phyloP scores from a whole-genome alignment of 2,329 filamentous ascomycete species.

The Cercospora sp. region DNA sequence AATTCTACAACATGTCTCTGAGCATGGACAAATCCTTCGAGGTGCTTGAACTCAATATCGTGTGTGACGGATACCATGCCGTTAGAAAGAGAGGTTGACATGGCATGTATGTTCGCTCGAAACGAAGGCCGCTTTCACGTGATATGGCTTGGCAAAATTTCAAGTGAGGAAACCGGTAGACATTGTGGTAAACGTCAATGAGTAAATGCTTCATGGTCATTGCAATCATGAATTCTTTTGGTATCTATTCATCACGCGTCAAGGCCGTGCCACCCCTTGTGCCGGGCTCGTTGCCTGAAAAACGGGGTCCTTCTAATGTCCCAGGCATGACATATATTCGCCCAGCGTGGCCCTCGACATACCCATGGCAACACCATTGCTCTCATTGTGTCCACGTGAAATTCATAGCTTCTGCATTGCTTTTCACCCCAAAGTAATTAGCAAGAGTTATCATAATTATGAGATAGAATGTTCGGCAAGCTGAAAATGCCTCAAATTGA shows the following conservation, averaged over 20 bases:
- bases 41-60: background rate
- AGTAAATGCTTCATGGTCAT: constrained; percentile 19
- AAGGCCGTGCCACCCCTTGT: background rate
- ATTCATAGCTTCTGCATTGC: constrained; percentile 70
- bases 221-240: constrained; percentile 1
- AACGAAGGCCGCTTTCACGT: background rate
- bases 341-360: background rate
- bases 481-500: no score
- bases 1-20: background rate
- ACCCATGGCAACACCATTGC: background rate
- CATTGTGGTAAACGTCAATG: background rate
- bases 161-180: background rate
- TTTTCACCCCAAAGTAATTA: background rate
- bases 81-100: background rate
- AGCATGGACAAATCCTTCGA: background rate
- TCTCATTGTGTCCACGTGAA: background rate
- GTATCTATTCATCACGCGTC: constrained; percentile 5
- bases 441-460: no score
- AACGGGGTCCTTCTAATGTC: background rate
- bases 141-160: background rate
- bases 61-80: background rate
- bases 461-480: no score
- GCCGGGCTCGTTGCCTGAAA: constrained; percentile 36
- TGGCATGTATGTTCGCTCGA: background rate
- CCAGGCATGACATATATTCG: background rate